A percentile compares a stretch with the other conserved stretches of the same genome.
Evolutionary conservation across 108 stramenopile genomes (phyloP).

Genomic region (Discostella stelligeroides): DNA sequence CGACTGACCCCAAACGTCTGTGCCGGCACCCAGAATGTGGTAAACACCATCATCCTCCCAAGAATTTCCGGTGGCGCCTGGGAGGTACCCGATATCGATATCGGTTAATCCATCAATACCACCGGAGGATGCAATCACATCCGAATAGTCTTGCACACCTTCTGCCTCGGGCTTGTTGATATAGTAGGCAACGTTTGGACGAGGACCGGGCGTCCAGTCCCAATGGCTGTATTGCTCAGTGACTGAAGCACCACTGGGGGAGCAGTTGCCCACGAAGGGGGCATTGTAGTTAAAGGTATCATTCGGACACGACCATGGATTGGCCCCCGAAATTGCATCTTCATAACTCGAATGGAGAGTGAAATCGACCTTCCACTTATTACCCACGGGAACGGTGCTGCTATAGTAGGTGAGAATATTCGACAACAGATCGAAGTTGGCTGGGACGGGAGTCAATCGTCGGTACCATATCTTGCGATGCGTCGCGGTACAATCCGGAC

Average conservation of each 20-base stretch:
- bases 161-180: slow-evolving; percentile 22
- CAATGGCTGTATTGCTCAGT: slow-evolving; percentile 9
- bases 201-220: neutral
- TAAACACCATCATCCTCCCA: slow-evolving; percentile 3
- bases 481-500: slow-evolving; percentile 23
- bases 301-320: slow-evolving; percentile 45
- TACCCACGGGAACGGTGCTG: slow-evolving; percentile 4
- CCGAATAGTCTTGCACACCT: slow-evolving; percentile 1
- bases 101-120: neutral
- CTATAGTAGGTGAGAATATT: slow-evolving; percentile 24
- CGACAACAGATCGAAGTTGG: slow-evolving; percentile 25
- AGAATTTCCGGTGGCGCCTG: neutral
- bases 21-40: slow-evolving; percentile 30
- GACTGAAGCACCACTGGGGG: slow-evolving; percentile 15
- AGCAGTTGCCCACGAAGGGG: slow-evolving; percentile 39
- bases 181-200: slow-evolving; percentile 24
- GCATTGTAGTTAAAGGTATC: slow-evolving; percentile 14
- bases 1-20: slow-evolving; percentile 16
- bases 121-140: neutral
- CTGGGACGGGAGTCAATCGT: slow-evolving; percentile 24
- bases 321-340: slow-evolving; percentile 36
- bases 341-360: slow-evolving; percentile 50
- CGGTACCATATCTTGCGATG: slow-evolving; percentile 44
- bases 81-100: neutral
- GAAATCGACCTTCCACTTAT: slow-evolving; percentile 38